Evolutionary conservation across 192 early-diverging fungal genomes (phyloP), one percentile per base, ranked within the genome.

Genomic region (Entomortierella chlamydospora): DNA sequence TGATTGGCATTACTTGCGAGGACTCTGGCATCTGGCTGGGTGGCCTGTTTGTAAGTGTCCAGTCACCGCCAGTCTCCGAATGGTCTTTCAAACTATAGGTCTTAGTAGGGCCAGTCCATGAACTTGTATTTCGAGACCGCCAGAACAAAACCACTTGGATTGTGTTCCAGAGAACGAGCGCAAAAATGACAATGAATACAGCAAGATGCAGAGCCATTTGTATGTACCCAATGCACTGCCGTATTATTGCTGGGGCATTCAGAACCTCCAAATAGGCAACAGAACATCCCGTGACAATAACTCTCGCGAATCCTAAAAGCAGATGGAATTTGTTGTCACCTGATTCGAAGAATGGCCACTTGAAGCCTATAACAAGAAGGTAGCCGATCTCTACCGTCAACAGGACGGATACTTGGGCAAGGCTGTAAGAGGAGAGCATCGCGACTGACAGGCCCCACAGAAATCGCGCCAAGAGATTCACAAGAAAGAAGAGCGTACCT

Each of bases 201-300:
- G 77, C 52, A n/a, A 80, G 66, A 26, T 86, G 85, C 25, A 86
- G 41, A 18, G 71, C 67, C 45, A 86, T 62, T 49, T 86, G 85
- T 34, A 71, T 50, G 28, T 86, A 86, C 1, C 66, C 85, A 57
- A 84, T 57, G 22, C 78, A 66, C 56, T 86, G 85, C 11, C 82
- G 82, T 29, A 47, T 51, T 11, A 64, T 43, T 17, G 61, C 42
- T 3, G 61, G 42, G 0, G 55, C 11, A 4, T 63, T 42, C 1
- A 78, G 69, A 26, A 72, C 61, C 26, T 77, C 63, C 23, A 84
- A 42, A 55, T 83, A 86, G 11, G 62, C 67, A 28, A 84, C 62
- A 25, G 82, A 84, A 26, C 83, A 69, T 23, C 81, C 68, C 15
- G 68, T 71, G 11, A 87, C 56, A 0, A 83, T 37, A 25, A 85